A percentile compares a stretch with the other conserved stretches of the same genome.
Conservation (phyloP, 306 rosid genomes). For the Senna tora region DNA sequence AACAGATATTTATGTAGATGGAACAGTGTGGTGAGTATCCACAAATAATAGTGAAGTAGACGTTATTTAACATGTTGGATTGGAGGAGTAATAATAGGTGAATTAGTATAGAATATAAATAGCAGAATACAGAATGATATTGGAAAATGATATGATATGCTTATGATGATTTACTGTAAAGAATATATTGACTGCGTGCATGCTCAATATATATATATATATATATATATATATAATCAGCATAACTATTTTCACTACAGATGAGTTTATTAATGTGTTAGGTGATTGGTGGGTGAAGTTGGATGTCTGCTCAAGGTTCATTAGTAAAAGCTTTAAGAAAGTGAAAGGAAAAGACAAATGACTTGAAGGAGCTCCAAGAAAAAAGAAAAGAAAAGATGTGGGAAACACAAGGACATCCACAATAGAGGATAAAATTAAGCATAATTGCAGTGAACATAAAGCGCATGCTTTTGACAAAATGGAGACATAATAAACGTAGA, state of each 20-base stretch:
- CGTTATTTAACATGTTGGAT: too few species aligned
- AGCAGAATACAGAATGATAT: too few species aligned
- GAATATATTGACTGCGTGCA: neutral
- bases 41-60: too few species aligned
- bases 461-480: neutral
- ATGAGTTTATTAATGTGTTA: neutral
- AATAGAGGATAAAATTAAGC: neutral
- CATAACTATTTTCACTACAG: neutral
- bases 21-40: too few species aligned
- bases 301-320: neutral
- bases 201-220: too few species aligned
- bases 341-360: too few species aligned
- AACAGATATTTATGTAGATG: too few species aligned
- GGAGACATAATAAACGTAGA: neutral
- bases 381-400: neutral
- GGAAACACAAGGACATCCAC: neutral
- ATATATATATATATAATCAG: neutral
- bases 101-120: too few species aligned
- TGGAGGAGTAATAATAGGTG: too few species aligned
- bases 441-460: neutral
- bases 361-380: neutral
- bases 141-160: slow-evolving; percentile 23
- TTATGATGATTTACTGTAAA: slow-evolving; percentile 12
- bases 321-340: neutral
- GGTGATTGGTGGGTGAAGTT: neutral